phyloP scores from a whole-genome alignment of 495 filamentous ascomycete species.

The Venustampulla echinocandica region DNA sequence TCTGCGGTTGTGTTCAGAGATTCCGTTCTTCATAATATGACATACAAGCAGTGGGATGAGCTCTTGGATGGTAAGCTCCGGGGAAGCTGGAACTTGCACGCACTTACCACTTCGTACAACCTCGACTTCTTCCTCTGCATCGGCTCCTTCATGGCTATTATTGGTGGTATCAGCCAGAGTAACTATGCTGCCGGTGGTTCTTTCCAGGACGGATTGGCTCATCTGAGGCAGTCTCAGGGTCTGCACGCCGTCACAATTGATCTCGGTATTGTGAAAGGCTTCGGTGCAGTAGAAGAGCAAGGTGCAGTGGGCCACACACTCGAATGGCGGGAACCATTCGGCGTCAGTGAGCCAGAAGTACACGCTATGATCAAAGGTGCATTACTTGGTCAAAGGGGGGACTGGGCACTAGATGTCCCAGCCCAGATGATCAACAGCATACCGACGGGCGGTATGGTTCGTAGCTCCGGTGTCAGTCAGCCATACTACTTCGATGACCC shows the following conservation, averaged over 20 bases:
- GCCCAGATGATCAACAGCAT: neutral
- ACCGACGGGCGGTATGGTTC: neutral
- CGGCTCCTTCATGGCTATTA: neutral
- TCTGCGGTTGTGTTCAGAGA: slow-evolving; percentile 38
- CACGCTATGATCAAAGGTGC: neutral
- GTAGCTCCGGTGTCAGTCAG: no score
- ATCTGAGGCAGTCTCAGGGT: slow-evolving; percentile 35
- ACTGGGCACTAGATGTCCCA: neutral
- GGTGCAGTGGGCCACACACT: neutral
- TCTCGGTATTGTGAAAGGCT: slow-evolving; percentile 34
- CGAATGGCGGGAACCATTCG: neutral
- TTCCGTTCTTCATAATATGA: neutral
- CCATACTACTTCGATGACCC: neutral
- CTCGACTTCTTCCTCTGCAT: neutral
- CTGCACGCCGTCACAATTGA: slow-evolving; percentile 42
- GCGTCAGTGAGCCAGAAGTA: neutral
- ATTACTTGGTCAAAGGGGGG: neutral
- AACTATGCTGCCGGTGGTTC: slow-evolving; percentile 11
- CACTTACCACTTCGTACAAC: neutral
- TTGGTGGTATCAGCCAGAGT: neutral
- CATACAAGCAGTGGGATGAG: neutral
- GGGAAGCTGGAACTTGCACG: neutral
- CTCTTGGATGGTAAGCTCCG: neutral
- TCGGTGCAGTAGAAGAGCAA: slow-evolving; percentile 17
- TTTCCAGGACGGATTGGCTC: slow-evolving; percentile 46